Conservation (phyloP, 1,284 basidiomycete species). For the Sporisorium sorghi region DNA sequence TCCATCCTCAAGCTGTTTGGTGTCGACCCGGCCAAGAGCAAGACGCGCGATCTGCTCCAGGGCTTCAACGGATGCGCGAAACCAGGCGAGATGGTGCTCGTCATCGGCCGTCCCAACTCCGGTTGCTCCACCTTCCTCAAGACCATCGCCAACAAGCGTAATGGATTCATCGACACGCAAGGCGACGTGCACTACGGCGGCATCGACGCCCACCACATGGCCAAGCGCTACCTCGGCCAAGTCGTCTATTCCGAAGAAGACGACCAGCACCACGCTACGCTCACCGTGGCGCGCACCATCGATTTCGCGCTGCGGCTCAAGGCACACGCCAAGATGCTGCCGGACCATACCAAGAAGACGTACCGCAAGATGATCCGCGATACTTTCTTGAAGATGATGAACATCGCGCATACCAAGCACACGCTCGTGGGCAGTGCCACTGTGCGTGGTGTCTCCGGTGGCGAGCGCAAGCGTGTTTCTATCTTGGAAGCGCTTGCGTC, state of each 20-base stretch:
- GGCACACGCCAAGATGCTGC: conserved; percentile 66
- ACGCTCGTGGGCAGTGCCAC: conserved; percentile 79
- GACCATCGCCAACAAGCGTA: conserved; percentile 77
- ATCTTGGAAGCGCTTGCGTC: conserved; percentile 77
- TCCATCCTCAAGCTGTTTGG: conserved; percentile 45
- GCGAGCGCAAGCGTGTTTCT: conserved; percentile 76
- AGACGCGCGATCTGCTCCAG: conserved; percentile 42
- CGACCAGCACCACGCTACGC: conserved; percentile 80
- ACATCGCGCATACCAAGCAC: conserved; percentile 78
- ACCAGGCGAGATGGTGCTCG: conserved; percentile 70
- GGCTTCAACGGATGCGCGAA: conserved; percentile 54
- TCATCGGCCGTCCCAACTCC: conserved; percentile 84
- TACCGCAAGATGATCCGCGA: conserved; percentile 74
- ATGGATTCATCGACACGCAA: conserved; percentile 74
- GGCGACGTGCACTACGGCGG: conserved; percentile 79
- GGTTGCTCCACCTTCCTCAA: conserved; percentile 82
- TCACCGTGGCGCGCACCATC: conserved; percentile 74
- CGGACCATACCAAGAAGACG: conserved; percentile 71
- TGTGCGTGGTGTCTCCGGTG: conserved; percentile 81
- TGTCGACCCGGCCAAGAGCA: conserved; percentile 39
- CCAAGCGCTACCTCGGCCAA: conserved; percentile 77
- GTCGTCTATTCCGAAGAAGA: conserved; percentile 82
- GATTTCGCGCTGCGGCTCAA: conserved; percentile 61
- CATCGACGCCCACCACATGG: conserved; percentile 73
- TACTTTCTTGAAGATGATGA: conserved; percentile 77